phyloP scores from a whole-genome alignment of 306 rosid species.

The Pterocarpus santalinus region DNA sequence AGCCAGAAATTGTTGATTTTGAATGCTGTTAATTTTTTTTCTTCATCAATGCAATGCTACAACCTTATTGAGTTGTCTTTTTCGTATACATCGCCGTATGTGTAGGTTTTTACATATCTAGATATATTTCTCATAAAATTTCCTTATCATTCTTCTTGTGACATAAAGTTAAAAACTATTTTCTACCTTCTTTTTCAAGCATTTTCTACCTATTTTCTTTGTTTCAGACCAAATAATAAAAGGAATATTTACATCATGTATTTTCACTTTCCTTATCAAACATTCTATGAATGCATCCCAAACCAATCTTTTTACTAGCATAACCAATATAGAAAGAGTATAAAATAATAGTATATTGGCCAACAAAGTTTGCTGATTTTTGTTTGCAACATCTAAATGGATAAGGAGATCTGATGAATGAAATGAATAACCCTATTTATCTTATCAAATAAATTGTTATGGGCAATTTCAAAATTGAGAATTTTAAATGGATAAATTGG shows the following conservation, averaged over 20 bases:
- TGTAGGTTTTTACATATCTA: too few relatives aligned
- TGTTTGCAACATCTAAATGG: background rate
- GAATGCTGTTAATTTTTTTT: too few relatives aligned
- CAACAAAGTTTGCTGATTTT: background rate
- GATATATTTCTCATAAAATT: background rate
- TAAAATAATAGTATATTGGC: background rate
- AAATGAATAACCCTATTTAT: background rate
- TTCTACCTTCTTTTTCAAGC: background rate
- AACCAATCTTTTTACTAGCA: background rate
- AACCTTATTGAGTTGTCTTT: too few relatives aligned
- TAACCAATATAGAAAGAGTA: background rate
- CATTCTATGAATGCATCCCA: slow-evolving; percentile 7
- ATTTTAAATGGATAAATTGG: too few relatives aligned
- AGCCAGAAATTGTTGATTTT: too few relatives aligned
- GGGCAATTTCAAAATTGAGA: background rate
- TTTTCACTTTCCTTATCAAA: background rate
- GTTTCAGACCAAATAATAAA: background rate
- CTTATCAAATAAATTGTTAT: background rate
- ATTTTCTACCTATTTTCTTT: slow-evolving; percentile 1
- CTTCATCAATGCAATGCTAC: too few relatives aligned
- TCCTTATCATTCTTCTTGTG: background rate
- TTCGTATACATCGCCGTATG: too few relatives aligned
- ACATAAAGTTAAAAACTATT: background rate
- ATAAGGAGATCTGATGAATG: slow-evolving; percentile 3
- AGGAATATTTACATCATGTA: background rate